phyloP scores from a whole-genome alignment of 164 flowering plant species.

The Vitis rotundifolia region DNA sequence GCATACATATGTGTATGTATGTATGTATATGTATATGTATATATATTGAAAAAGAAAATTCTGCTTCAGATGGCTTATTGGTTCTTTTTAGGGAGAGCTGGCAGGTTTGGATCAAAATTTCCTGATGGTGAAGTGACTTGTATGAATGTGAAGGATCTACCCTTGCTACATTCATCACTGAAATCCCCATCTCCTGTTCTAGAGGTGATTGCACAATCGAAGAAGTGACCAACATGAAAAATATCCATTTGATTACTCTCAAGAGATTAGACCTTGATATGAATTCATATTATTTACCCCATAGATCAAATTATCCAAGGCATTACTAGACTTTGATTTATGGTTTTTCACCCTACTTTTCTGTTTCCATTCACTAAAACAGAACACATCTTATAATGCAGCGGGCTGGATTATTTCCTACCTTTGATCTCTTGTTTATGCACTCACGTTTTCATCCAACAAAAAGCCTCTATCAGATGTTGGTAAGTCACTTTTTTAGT shows the following conservation, averaged over 20 bases:
- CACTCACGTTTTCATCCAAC: constrained; percentile 69
- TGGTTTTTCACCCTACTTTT: background rate
- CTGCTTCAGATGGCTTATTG: constrained; percentile 5
- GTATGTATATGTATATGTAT: too few species aligned
- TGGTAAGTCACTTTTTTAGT: constrained; percentile 48
- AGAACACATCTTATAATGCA: constrained; percentile 32
- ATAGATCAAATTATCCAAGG: background rate
- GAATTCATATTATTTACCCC: background rate
- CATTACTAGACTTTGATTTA: constrained; percentile 1
- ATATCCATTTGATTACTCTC: background rate
- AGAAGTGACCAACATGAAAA: background rate
- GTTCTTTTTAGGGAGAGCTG: constrained; percentile 82
- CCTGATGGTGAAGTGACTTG: constrained; percentile 95
- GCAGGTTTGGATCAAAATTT: constrained; percentile 88
- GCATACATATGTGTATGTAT: too few species aligned
- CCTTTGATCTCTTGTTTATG: constrained; percentile 72
- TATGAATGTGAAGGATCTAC: constrained; percentile 63
- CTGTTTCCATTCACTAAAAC: constrained; percentile 12
- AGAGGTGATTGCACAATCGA: constrained; percentile 51
- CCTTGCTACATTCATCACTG: constrained; percentile 79
- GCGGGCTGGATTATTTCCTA: constrained; percentile 91
- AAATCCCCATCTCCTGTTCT: constrained; percentile 70
- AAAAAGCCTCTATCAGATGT: constrained; percentile 49
- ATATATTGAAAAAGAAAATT: background rate
- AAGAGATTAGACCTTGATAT: too few species aligned